Conservation (phyloP, 1,284 basidiomycete genomes). For the Puccinia horiana region DNA sequence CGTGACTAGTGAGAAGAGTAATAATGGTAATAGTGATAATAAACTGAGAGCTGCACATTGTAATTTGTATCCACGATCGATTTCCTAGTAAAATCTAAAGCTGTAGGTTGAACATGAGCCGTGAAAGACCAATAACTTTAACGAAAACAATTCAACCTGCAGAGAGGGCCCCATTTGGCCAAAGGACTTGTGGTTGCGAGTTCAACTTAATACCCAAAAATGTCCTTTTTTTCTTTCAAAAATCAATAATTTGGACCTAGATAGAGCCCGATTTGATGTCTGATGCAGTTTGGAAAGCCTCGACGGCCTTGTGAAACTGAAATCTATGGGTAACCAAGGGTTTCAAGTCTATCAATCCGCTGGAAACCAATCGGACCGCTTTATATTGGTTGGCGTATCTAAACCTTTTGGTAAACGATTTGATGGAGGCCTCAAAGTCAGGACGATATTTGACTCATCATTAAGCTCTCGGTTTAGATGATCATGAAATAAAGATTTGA, state of each 20-base stretch:
- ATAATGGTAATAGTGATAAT: too few species aligned
- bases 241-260: conserved; percentile 39
- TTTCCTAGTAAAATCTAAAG: too few species aligned
- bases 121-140: too few species aligned
- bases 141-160: too few species aligned
- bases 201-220: not conserved
- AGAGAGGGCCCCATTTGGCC: too few species aligned
- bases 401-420: conserved; percentile 54
- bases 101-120: too few species aligned
- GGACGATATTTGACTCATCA: conserved; percentile 52
- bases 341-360: conserved; percentile 79
- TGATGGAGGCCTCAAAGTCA: conserved; percentile 53
- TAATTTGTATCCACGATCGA: too few species aligned
- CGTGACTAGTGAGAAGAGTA: too few species aligned
- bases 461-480: not conserved
- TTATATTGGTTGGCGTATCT: conserved; percentile 66
- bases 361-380: conserved; percentile 76
- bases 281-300: conserved; percentile 77
- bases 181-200: too few species aligned
- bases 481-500: conserved; percentile 60
- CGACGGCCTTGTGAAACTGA: conserved; percentile 70
- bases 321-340: conserved; percentile 84
- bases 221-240: not conserved
- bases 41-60: too few species aligned
- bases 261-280: conserved; percentile 63